Evolutionary conservation across 495 filamentous ascomycete species (phyloP).

Genomic region (Mycothermus thermophilus): DNA sequence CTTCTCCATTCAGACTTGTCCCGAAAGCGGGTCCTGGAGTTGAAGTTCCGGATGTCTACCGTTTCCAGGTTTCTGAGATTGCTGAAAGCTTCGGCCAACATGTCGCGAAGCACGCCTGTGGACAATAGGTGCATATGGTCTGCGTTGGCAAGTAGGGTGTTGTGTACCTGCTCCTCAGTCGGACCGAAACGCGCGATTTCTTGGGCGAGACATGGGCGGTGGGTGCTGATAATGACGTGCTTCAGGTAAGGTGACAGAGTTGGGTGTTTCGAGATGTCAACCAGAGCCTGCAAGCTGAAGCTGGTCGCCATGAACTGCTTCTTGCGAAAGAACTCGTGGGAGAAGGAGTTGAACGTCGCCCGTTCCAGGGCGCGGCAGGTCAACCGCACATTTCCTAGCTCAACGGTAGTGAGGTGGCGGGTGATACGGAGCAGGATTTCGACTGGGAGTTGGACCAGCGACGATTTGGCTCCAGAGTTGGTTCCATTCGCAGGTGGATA

Average conservation of each 20-base stretch:
- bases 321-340: constrained; percentile 41
- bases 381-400: constrained; percentile 32
- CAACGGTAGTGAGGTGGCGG: constrained; percentile 26
- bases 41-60: constrained; percentile 38
- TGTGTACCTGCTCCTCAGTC: too few relatives aligned
- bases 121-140: constrained; percentile 21
- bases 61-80: constrained; percentile 33
- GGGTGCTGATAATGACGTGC: constrained; percentile 36
- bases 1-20: constrained; percentile 21
- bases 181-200: too few relatives aligned
- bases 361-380: constrained; percentile 34
- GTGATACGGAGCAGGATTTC: constrained; percentile 33
- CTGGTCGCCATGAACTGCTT: constrained; percentile 40
- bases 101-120: constrained; percentile 27
- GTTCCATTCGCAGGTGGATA: neutral
- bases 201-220: constrained; percentile 10
- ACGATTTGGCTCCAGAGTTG: constrained; percentile 4
- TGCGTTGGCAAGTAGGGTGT: constrained; percentile 3
- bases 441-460: constrained; percentile 18
- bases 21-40: constrained; percentile 17
- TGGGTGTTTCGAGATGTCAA: constrained; percentile 39
- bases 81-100: constrained; percentile 37
- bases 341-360: constrained; percentile 30
- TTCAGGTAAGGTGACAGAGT: constrained; percentile 26
- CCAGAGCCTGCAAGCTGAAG: constrained; percentile 33